Base-by-base conservation (phyloP, 2,329 filamentous ascomycete genomes). In the Calcarisporium arbuscula region DNA sequence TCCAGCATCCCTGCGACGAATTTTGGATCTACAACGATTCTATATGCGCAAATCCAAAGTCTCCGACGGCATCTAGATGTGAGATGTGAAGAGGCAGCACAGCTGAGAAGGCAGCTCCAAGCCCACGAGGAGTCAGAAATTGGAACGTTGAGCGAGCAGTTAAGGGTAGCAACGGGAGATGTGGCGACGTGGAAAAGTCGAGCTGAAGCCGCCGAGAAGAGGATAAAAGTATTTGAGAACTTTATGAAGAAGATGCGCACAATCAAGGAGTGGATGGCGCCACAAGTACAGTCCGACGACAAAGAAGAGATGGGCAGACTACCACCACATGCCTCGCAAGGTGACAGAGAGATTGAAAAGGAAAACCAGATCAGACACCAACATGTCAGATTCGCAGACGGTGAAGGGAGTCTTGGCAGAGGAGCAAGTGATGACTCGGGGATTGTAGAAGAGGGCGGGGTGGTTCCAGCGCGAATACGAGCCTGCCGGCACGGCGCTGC, bases 121-220 rank as follows among this genome's bases (percentile, higher is more conserved):
- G 53, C 66, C 12, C 57, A 62, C 27, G 57, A 61, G 26, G 57
- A 61, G 23, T 49, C 61, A 27, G 65, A 69, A 28, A 48, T 69
- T 12, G 64, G 65, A 2, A 62, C 60, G 5, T 46, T 77, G 34
- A 65, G 63, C 34, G 66, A 73, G 42, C 61, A 72, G 43, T 47
- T 80, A 28, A 53, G 65, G 15, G 54, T 53, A 21, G 54, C 57
- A 2, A 54, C 48, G 20, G 46, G 47, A 10, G 56, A 60, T 17
- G 40, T 49, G 5, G 44, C 44, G 1, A 62, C 57, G 41, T 82
- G 77, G 77, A 69, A 62, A 42, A 62, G 61, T 20, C 60, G 73
- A 20, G 77, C 77, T 0, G 65, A 75, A 46, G 59, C 63, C 5
- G 74, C 75, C 0, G 76, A 82, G 56, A 62, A 57, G 40, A 62